These are phyloP conservation scores for Inonotus obliquus DNA, from an alignment of 1,284 basidiomycete genomes.

Conservation along the genomic window DNA sequence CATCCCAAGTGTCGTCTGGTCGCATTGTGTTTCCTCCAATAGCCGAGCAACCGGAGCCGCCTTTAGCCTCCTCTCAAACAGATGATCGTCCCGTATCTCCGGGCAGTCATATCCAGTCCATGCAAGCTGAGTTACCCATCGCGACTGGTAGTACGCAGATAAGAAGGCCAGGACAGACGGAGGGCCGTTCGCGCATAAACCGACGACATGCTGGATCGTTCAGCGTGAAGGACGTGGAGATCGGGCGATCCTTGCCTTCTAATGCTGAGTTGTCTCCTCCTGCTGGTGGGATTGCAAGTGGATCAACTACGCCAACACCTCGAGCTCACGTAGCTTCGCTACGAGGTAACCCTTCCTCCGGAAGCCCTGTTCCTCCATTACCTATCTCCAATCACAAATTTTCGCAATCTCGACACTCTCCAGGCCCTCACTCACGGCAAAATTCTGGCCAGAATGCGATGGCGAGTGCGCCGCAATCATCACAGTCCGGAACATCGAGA, in stretches of 20 bases:
- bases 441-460: constrained; percentile 12
- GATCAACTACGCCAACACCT: constrained; percentile 34
- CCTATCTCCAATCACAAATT: constrained; percentile 43
- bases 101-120: constrained; percentile 6
- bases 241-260: constrained; percentile 77
- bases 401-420: background rate
- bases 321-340: constrained; percentile 26
- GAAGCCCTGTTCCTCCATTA: constrained; percentile 53
- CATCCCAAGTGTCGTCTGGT: constrained; percentile 6
- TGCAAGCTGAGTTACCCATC: constrained; percentile 30
- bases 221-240: constrained; percentile 86
- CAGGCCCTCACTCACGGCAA: constrained; percentile 13
- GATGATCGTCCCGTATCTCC: constrained; percentile 6
- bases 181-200: constrained; percentile 37
- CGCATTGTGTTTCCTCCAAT: constrained; percentile 17
- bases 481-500: constrained; percentile 20
- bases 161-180: constrained; percentile 10
- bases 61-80: background rate
- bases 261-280: constrained; percentile 38
- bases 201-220: constrained; percentile 92
- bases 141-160: constrained; percentile 19
- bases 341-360: background rate
- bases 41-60: constrained; percentile 18
- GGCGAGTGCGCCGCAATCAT: constrained; percentile 28
- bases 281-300: constrained; percentile 30